Conservation (phyloP, 805 yeast genomes). For the Saccharomycopsis microspora region DNA sequence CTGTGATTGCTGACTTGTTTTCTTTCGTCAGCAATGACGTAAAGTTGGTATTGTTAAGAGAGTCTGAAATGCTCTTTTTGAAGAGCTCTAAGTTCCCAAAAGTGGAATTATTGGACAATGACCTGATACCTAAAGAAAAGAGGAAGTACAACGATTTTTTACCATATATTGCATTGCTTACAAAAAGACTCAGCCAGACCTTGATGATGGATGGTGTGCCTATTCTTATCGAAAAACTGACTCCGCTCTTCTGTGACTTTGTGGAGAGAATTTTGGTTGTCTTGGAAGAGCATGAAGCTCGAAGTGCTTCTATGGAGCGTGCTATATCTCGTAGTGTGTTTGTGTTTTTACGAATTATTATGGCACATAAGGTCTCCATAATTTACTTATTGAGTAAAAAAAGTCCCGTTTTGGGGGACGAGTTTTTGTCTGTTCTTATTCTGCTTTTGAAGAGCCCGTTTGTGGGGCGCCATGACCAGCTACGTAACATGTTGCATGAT, state of each 20-base stretch:
- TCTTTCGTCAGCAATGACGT: constrained; percentile 24
- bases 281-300: not conserved
- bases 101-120: constrained; percentile 2
- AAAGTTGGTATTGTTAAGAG: constrained; percentile 25
- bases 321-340: constrained; percentile 28
- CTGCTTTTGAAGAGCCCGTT: constrained; percentile 33
- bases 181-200: constrained; percentile 5
- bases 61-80: constrained; percentile 31
- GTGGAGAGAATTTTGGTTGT: constrained; percentile 25
- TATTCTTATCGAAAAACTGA: constrained; percentile 24
- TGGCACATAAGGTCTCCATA: constrained; percentile 43
- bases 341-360: constrained; percentile 41
- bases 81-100: constrained; percentile 30
- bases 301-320: constrained; percentile 1
- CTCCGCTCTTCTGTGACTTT: constrained; percentile 29
- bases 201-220: not conserved
- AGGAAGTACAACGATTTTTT: constrained; percentile 12
- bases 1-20: constrained; percentile 28
- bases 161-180: constrained; percentile 13
- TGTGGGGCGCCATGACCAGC: constrained; percentile 33
- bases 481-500: constrained; percentile 49
- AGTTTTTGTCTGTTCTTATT: constrained; percentile 36
- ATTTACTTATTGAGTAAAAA: constrained; percentile 34
- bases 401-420: constrained; percentile 29
- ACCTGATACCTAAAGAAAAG: not conserved